Conservation (phyloP, 2,329 filamentous ascomycete genomes). For the Basipetospora sp. region DNA sequence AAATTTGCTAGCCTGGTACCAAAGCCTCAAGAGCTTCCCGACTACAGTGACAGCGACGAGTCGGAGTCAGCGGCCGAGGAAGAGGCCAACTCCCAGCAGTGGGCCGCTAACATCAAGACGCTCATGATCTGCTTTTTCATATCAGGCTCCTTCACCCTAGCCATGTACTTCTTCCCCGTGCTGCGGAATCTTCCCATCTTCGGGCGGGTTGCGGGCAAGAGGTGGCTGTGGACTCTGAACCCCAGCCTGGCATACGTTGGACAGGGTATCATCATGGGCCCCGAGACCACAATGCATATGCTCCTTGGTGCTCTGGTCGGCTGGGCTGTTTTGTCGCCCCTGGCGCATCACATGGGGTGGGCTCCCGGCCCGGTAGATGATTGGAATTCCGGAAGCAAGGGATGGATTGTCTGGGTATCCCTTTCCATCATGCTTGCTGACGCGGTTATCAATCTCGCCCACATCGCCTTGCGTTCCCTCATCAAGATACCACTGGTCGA, state of each 20-base stretch:
- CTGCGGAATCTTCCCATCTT: slow-evolving; percentile 79
- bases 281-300: slow-evolving; percentile 91
- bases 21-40: slow-evolving; percentile 11
- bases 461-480: slow-evolving; percentile 54
- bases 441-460: slow-evolving; percentile 72
- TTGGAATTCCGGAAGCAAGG: slow-evolving; percentile 88
- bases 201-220: slow-evolving; percentile 54
- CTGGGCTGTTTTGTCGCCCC: slow-evolving; percentile 78
- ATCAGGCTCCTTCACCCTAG: slow-evolving; percentile 56
- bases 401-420: slow-evolving; percentile 96
- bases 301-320: slow-evolving; percentile 74
- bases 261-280: slow-evolving; percentile 97
- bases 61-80: slow-evolving; percentile 16
- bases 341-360: slow-evolving; percentile 78
- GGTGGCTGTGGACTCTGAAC: slow-evolving; percentile 92
- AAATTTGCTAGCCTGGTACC: slow-evolving; percentile 29
- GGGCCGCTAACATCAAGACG: slow-evolving; percentile 36
- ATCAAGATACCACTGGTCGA: neutral
- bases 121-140: slow-evolving; percentile 41
- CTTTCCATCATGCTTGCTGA: slow-evolving; percentile 94
- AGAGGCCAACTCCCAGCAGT: slow-evolving; percentile 15
- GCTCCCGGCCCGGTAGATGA: slow-evolving; percentile 73
- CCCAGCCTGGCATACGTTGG: slow-evolving; percentile 94
- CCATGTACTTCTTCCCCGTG: slow-evolving; percentile 79
- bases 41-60: slow-evolving; percentile 15